phyloP scores from a whole-genome alignment of 805 yeast species.

The Metschnikowia santaceciliae region DNA sequence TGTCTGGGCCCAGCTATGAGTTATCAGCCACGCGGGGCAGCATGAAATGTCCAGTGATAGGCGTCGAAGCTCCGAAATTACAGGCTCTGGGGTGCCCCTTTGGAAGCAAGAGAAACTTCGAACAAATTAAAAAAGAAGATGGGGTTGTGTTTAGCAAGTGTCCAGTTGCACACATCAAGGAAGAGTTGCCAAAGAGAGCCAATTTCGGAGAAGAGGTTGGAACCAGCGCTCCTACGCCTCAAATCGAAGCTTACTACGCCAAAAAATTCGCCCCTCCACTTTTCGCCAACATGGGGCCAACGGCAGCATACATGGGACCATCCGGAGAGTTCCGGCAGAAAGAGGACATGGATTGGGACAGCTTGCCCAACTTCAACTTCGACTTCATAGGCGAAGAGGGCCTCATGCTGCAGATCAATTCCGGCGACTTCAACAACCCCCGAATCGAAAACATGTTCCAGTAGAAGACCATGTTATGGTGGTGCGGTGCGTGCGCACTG shows the following conservation, averaged over 20 bases:
- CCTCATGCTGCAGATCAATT: constrained; percentile 22
- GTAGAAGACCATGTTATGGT: constrained; percentile 2
- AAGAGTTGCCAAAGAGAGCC: neutral
- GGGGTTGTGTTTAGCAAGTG: neutral
- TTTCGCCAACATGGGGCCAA: constrained; percentile 4
- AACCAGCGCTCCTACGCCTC: neutral
- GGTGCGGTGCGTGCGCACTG: neutral
- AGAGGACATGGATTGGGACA: constrained; percentile 18
- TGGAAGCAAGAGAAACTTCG: neutral
- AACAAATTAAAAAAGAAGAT: neutral
- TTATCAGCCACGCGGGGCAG: constrained; percentile 16
- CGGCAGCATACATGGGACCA: neutral
- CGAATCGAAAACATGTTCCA: constrained; percentile 24
- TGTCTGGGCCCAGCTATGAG: constrained; percentile 30
- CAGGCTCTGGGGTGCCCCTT: neutral
- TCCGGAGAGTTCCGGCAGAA: constrained; percentile 1
- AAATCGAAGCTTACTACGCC: constrained; percentile 1
- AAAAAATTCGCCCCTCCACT: constrained; percentile 10
- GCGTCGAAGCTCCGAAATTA: neutral
- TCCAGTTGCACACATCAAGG: neutral
- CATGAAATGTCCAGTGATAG: constrained; percentile 18
- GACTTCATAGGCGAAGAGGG: constrained; percentile 29
- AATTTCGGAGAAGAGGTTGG: neutral
- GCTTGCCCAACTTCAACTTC: constrained; percentile 26
- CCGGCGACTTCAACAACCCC: constrained; percentile 13